phyloP scores from a whole-genome alignment of 768 basidiomycete genomes.

The Tulasnella sp. region DNA sequence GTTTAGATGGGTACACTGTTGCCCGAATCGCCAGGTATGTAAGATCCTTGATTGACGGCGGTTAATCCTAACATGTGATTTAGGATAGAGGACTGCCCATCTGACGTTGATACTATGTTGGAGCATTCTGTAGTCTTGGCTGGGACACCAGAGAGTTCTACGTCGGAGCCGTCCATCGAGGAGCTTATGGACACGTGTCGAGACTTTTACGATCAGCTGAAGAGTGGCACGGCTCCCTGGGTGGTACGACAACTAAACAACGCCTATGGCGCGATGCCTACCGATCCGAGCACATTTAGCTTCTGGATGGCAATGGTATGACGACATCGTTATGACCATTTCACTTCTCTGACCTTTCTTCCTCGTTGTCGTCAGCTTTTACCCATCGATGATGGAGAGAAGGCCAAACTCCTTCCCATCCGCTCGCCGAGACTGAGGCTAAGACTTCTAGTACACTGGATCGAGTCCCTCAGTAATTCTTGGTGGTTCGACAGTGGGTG shows the following conservation, averaged over 20 bases:
- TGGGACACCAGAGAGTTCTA: constrained; percentile 19
- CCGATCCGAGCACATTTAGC: constrained; percentile 54
- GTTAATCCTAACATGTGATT: not conserved
- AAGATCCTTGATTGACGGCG: not conserved
- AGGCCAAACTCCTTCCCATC: constrained; percentile 74
- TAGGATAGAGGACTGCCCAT: constrained; percentile 31
- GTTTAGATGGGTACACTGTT: constrained; percentile 82
- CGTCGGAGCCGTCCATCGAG: constrained; percentile 33
- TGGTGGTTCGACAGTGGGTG: constrained; percentile 34
- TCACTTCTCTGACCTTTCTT: not conserved
- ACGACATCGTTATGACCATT: not conserved
- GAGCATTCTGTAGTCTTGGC: not conserved
- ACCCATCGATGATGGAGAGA: constrained; percentile 83
- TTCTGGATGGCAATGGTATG: constrained; percentile 78
- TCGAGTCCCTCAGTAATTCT: constrained; percentile 56
- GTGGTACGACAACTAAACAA: constrained; percentile 75
- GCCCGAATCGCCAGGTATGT: constrained; percentile 54
- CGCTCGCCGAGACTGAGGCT: constrained; percentile 65
- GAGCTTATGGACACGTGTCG: constrained; percentile 49
- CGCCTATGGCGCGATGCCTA: constrained; percentile 70
- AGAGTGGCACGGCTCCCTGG: constrained; percentile 77
- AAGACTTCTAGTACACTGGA: constrained; percentile 85
- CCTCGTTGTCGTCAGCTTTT: constrained; percentile 35
- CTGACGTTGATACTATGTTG: constrained; percentile 30
- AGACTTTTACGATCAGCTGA: constrained; percentile 47